phyloP scores from a whole-genome alignment of 495 filamentous ascomycete genomes.

The Gamarada debralockiae region DNA sequence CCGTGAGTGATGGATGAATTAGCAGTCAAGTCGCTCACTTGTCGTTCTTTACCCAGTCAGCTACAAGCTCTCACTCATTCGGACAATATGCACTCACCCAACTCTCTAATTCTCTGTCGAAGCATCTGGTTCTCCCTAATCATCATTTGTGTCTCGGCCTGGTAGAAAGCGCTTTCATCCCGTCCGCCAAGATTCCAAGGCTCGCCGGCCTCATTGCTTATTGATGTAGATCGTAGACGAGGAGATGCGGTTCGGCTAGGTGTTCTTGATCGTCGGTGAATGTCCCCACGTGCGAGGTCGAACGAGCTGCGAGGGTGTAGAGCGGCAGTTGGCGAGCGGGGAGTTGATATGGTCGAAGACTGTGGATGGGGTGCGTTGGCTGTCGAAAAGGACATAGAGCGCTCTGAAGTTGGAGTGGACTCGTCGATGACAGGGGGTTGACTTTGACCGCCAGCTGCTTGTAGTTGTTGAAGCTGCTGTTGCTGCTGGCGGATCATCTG shows the following conservation, averaged over 20 bases:
- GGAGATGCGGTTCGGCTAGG: slow-evolving; percentile 54
- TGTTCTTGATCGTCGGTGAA: slow-evolving; percentile 50
- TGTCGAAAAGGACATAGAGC: slow-evolving; percentile 49
- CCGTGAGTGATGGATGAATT: slow-evolving; percentile 33
- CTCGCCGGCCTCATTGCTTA: slow-evolving; percentile 45
- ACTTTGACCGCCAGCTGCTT: slow-evolving; percentile 42
- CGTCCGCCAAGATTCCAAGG: slow-evolving; percentile 43
- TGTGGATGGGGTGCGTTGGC: slow-evolving; percentile 40
- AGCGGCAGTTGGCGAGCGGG: slow-evolving; percentile 50
- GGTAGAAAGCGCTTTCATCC: slow-evolving; percentile 85
- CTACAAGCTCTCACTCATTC: slow-evolving; percentile 3
- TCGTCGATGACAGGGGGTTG: slow-evolving; percentile 60
- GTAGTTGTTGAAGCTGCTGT: slow-evolving; percentile 68
- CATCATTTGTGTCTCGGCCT: slow-evolving; percentile 86
- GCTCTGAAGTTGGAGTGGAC: slow-evolving; percentile 61
- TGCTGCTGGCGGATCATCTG: slow-evolving; percentile 88
- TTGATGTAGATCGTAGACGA: slow-evolving; percentile 48
- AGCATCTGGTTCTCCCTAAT: slow-evolving; percentile 93
- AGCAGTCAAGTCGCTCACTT: slow-evolving; percentile 33
- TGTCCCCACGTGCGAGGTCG: slow-evolving; percentile 50
- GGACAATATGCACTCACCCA: slow-evolving; percentile 48
- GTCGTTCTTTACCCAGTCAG: slow-evolving; percentile 29
- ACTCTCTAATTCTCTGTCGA: slow-evolving; percentile 74
- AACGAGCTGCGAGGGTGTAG: slow-evolving; percentile 52
- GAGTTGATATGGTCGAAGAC: slow-evolving; percentile 32